These are phyloP conservation scores for Komagataella pastoris DNA, from an alignment of 805 yeast species.

Conservation along the genomic window DNA sequence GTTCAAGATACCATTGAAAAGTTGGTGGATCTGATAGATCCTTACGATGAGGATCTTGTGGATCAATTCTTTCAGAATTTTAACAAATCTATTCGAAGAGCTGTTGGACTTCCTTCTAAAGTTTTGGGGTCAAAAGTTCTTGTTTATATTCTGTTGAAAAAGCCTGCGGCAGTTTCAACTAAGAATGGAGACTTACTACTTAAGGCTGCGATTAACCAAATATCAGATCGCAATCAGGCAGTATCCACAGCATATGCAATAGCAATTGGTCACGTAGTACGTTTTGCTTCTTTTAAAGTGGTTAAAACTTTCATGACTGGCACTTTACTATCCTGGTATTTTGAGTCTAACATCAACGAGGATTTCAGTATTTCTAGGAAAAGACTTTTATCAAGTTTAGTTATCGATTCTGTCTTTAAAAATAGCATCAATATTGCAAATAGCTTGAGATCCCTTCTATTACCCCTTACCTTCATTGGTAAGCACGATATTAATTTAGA, in stretches of 20 bases:
- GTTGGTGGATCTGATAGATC: slow-evolving; percentile 45
- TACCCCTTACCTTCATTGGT: slow-evolving; percentile 74
- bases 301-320: slow-evolving; percentile 36
- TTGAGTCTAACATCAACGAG: slow-evolving; percentile 37
- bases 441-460: slow-evolving; percentile 42
- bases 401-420: slow-evolving; percentile 52
- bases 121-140: slow-evolving; percentile 71
- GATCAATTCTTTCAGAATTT: slow-evolving; percentile 35
- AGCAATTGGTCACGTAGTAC: slow-evolving; percentile 67
- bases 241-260: slow-evolving; percentile 66
- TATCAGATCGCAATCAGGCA: slow-evolving; percentile 59
- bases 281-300: slow-evolving; percentile 39
- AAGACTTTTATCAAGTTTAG: slow-evolving; percentile 41
- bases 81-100: slow-evolving; percentile 41
- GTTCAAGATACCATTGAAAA: slow-evolving; percentile 78
- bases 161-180: slow-evolving; percentile 11
- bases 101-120: slow-evolving; percentile 87
- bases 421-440: slow-evolving; percentile 59
- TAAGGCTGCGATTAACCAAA: slow-evolving; percentile 39
- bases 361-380: slow-evolving; percentile 3
- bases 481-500: slow-evolving; percentile 44
- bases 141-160: slow-evolving; percentile 33
- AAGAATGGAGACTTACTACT: slow-evolving; percentile 49
- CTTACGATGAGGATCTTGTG: slow-evolving; percentile 23
- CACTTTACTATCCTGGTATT: slow-evolving; percentile 39